Conservation (phyloP, 441 rosid species). For the Breynia disticha region DNA sequence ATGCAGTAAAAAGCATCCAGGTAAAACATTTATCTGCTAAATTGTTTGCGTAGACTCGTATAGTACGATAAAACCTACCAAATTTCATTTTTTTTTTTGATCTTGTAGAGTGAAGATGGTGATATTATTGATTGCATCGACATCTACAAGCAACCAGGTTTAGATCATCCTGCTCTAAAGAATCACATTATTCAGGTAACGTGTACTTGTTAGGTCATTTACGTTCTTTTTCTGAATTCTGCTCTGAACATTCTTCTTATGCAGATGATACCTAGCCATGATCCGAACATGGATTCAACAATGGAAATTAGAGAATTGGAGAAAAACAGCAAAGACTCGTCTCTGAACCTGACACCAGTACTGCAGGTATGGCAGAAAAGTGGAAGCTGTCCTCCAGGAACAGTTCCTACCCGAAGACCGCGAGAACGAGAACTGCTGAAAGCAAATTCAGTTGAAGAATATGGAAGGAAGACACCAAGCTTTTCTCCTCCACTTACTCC, state of each 20-base stretch:
- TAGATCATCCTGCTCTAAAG: slow-evolving; percentile 32
- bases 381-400: slow-evolving; percentile 43
- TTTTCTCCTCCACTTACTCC: too few species aligned
- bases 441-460: slow-evolving; percentile 13
- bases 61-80: too few species aligned
- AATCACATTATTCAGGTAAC: slow-evolving; percentile 36
- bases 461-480: slow-evolving; percentile 24
- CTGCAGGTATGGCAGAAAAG: slow-evolving; percentile 43
- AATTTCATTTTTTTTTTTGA: neutral
- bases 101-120: slow-evolving; percentile 36
- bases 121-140: slow-evolving; percentile 36
- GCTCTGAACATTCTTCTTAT: slow-evolving; percentile 1
- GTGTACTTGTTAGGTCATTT: neutral
- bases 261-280: slow-evolving; percentile 38
- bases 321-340: slow-evolving; percentile 11
- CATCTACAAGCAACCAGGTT: slow-evolving; percentile 34
- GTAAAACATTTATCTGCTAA: slow-evolving; percentile 1
- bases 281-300: slow-evolving; percentile 9
- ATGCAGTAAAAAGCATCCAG: slow-evolving; percentile 22
- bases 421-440: slow-evolving; percentile 12
- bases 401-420: slow-evolving; percentile 39
- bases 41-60: too few species aligned
- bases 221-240: neutral
- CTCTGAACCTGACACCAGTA: slow-evolving; percentile 6
- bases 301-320: slow-evolving; percentile 1